Percentiles rank a stretch among this genome's conserved stretches.
These are phyloP conservation scores for Alternaria viburni DNA, from an alignment of 2,329 filamentous ascomycete species.

Conservation along the genomic window DNA sequence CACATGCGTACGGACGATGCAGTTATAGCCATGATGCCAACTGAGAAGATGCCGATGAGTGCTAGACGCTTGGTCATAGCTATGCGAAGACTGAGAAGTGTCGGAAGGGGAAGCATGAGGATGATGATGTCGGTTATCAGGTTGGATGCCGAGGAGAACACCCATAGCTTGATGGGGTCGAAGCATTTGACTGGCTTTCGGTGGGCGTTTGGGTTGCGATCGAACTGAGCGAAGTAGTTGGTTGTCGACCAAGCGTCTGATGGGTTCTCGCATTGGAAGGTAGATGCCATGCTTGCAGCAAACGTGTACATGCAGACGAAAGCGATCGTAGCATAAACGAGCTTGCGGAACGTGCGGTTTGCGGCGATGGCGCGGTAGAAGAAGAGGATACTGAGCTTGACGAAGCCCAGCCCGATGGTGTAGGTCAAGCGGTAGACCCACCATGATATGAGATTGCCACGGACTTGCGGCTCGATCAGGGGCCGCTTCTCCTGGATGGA, in stretches of 20 bases:
- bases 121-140: conserved; percentile 53
- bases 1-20: conserved; percentile 46
- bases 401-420: conserved; percentile 37
- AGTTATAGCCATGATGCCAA: conserved; percentile 45
- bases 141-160: conserved; percentile 50
- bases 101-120: conserved; percentile 54
- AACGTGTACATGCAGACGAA: conserved; percentile 43
- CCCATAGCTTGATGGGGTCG: conserved; percentile 40
- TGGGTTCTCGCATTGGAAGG: conserved; percentile 43
- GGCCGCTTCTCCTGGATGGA: conserved; percentile 35
- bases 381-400: conserved; percentile 42
- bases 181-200: conserved; percentile 34
- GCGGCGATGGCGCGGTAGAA: conserved; percentile 48
- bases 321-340: conserved; percentile 36
- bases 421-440: conserved; percentile 44
- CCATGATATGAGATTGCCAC: conserved; percentile 42
- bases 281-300: conserved; percentile 32
- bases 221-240: conserved; percentile 41
- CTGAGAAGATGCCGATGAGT: conserved; percentile 50
- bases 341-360: conserved; percentile 37
- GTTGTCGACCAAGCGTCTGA: conserved; percentile 36
- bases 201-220: conserved; percentile 26
- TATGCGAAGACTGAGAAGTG: conserved; percentile 56
- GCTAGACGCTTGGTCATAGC: conserved; percentile 59
- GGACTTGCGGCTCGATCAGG: conserved; percentile 27